phyloP scores from a whole-genome alignment of 148 eudicot genomes.

The Agrostemma githago region DNA sequence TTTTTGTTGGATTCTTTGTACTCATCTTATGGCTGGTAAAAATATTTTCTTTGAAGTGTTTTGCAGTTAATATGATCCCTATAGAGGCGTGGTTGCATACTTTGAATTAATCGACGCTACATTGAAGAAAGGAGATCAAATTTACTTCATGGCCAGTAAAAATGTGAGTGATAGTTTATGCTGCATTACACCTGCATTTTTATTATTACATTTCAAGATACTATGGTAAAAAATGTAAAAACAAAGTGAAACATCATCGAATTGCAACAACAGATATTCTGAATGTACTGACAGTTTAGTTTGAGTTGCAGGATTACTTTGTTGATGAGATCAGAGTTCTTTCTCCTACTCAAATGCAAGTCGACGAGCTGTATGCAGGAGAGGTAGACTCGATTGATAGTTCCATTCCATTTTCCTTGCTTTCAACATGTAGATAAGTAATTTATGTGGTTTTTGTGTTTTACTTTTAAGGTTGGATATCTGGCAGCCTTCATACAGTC shows the following conservation, averaged over 20 bases:
- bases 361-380: slow-evolving; percentile 74
- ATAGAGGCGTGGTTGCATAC: slow-evolving; percentile 91
- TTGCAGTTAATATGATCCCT: slow-evolving; percentile 93
- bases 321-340: slow-evolving; percentile 97
- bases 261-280: not conserved
- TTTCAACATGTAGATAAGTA: not conserved
- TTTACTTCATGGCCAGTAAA: slow-evolving; percentile 79
- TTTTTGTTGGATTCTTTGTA: not conserved
- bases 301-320: slow-evolving; percentile 66
- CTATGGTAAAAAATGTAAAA: not conserved
- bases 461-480: slow-evolving; percentile 75
- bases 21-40: slow-evolving; percentile 14
- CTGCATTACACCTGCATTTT: not conserved
- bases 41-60: slow-evolving; percentile 23
- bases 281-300: slow-evolving; percentile 13
- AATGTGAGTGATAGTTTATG: slow-evolving; percentile 47
- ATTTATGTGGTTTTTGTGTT: not conserved
- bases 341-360: slow-evolving; percentile 93
- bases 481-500: slow-evolving; percentile 92
- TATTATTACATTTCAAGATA: too few relatives aligned
- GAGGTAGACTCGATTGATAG: slow-evolving; percentile 45
- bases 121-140: slow-evolving; percentile 87
- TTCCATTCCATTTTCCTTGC: not conserved
- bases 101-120: slow-evolving; percentile 90
- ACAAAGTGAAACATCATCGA: not conserved